A percentile compares a stretch with the other conserved stretches of the same genome.
These are phyloP conservation scores for Botryosphaeria dothidea DNA, from an alignment of 2,329 filamentous ascomycete species.

Conservation along the genomic window DNA sequence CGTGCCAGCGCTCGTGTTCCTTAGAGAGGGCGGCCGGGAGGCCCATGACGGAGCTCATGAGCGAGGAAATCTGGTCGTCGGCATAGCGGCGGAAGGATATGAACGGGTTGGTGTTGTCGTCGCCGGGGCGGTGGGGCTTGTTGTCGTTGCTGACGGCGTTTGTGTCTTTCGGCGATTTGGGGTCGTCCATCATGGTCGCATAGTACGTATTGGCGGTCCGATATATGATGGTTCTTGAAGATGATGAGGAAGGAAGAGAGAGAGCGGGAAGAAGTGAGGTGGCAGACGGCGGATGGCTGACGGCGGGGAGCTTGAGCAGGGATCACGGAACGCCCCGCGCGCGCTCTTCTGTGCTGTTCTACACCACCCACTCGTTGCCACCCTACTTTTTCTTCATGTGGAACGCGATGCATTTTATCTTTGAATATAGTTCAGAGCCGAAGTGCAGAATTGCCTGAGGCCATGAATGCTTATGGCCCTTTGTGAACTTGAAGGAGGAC, in stretches of 20 bases:
- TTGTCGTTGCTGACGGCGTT: conserved; percentile 34
- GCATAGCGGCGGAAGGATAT: conserved; percentile 62
- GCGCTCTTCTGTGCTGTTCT: not conserved
- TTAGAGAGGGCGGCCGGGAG: conserved; percentile 41
- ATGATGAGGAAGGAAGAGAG: not conserved
- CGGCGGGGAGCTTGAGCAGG: conserved; percentile 11
- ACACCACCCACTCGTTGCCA: not conserved
- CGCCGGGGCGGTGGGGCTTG: not conserved
- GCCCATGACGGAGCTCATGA: conserved; percentile 55
- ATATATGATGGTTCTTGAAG: not conserved
- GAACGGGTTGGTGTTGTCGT: conserved; percentile 48
- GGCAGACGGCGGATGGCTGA: not conserved
- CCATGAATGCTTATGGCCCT: too few relatives aligned
- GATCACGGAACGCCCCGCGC: not conserved
- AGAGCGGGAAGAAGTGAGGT: not conserved
- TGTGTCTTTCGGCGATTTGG: not conserved
- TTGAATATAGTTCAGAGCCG: too few relatives aligned
- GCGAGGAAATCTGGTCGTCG: conserved; percentile 57
- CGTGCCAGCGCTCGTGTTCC: conserved; percentile 23
- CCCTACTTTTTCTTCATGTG: not conserved
- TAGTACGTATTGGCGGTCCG: not conserved
- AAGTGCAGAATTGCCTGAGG: too few relatives aligned
- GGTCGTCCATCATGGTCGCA: conserved; percentile 14
- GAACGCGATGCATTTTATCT: too few relatives aligned
- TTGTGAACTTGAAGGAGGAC: too few relatives aligned